These are phyloP conservation scores for Powellomyces hirtus DNA, from an alignment of 192 early-diverging fungal genomes.

Conservation along the genomic window DNA sequence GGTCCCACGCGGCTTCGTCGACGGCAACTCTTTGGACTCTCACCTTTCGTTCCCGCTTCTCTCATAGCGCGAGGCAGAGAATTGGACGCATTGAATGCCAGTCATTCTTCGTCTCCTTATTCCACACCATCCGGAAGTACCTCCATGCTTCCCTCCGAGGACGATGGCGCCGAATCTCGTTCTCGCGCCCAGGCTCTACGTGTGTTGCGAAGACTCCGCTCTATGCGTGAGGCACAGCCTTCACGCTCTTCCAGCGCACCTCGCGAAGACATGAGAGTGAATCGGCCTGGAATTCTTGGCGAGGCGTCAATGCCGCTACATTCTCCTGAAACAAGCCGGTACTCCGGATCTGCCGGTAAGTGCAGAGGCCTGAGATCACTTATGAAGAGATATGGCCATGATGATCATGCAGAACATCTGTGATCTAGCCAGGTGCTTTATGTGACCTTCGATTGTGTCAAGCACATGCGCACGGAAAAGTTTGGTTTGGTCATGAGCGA, in stretches of 20 bases:
- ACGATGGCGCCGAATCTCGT: neutral
- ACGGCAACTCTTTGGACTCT: conserved; percentile 10
- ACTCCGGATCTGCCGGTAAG: neutral
- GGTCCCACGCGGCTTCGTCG: neutral
- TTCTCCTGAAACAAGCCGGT: neutral
- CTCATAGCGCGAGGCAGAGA: conserved; percentile 1
- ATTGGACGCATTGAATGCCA: too few relatives aligned
- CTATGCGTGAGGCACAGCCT: neutral
- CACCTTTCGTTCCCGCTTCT: conserved; percentile 14
- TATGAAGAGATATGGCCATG: too few relatives aligned
- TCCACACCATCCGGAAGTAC: neutral
- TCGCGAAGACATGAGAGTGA: neutral
- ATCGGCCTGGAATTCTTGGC: too few relatives aligned
- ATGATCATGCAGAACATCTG: too few relatives aligned
- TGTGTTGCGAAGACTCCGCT: neutral
- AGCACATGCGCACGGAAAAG: too few relatives aligned
- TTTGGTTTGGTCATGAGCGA: too few relatives aligned
- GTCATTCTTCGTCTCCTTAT: too few relatives aligned
- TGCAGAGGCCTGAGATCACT: neutral
- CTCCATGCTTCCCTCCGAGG: neutral
- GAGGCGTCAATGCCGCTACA: neutral
- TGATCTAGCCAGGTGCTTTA: too few relatives aligned
- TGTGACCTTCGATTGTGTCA: too few relatives aligned
- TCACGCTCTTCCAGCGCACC: neutral
- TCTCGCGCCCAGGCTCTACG: conserved; percentile 1